phyloP scores from a whole-genome alignment of 1,284 basidiomycete genomes.

The Puccinia hordei region DNA sequence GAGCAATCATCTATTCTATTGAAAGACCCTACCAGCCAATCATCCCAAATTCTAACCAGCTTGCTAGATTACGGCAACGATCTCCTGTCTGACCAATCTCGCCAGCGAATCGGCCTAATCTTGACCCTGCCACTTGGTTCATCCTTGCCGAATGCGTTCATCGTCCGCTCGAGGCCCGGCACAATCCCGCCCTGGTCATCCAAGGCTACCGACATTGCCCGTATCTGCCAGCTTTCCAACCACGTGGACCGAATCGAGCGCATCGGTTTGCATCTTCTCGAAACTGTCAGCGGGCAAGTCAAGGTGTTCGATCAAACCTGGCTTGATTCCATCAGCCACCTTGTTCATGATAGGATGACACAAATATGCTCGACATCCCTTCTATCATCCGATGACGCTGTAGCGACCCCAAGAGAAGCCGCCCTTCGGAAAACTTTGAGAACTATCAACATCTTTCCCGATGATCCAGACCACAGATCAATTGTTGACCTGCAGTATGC shows the following conservation, averaged over 20 bases:
- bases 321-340: constrained; percentile 64
- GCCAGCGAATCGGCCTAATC: constrained; percentile 15
- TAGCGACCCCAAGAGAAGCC: constrained; percentile 62
- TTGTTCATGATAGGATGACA: constrained; percentile 94
- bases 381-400: constrained; percentile 68
- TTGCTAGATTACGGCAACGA: constrained; percentile 35
- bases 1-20: constrained; percentile 20
- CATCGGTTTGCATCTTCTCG: constrained; percentile 73
- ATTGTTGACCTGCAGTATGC: constrained; percentile 54
- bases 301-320: constrained; percentile 29
- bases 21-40: constrained; percentile 4
- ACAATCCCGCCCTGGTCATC: constrained; percentile 93
- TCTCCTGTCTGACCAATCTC: constrained; percentile 23
- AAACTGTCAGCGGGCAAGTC: constrained; percentile 12
- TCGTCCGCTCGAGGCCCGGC: constrained; percentile 63
- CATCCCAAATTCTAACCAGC: constrained; percentile 29
- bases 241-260: constrained; percentile 80
- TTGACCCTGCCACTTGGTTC: constrained; percentile 16
- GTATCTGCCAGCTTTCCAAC: constrained; percentile 74
- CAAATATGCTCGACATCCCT: constrained; percentile 71
- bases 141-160: constrained; percentile 1
- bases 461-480: constrained; percentile 62
- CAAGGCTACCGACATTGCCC: constrained; percentile 94
- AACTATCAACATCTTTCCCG: constrained; percentile 36
- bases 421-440: constrained; percentile 1